A percentile compares a stretch with the other conserved stretches of the same genome.
Evolutionary conservation across 148 eudicot genomes (phyloP).

Genomic region (Nepenthes mirabilis): DNA sequence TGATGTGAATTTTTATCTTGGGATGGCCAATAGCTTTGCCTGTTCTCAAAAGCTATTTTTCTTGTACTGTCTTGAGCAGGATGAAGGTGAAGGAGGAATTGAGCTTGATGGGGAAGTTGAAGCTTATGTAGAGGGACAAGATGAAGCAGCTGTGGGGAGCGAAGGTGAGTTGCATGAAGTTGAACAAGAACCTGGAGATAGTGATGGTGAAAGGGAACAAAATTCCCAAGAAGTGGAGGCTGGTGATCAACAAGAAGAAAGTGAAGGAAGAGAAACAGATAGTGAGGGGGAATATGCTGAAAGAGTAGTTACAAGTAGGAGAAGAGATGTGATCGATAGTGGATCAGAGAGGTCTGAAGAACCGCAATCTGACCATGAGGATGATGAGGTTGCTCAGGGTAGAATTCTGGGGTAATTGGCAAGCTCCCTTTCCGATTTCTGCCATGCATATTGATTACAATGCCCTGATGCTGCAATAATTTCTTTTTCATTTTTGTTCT

Average conservation of each 20-base stretch:
- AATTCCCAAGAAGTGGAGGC: constrained; percentile 77
- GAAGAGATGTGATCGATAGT: constrained; percentile 68
- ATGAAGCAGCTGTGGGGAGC: constrained; percentile 64
- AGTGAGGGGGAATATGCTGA: constrained; percentile 75
- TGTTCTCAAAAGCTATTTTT: not conserved
- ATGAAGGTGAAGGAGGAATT: constrained; percentile 61
- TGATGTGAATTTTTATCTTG: too few species aligned
- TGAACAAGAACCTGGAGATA: constrained; percentile 53
- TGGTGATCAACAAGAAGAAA: constrained; percentile 74
- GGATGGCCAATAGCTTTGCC: not conserved
- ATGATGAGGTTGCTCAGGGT: constrained; percentile 85
- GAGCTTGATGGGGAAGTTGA: constrained; percentile 66
- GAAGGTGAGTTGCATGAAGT: constrained; percentile 63
- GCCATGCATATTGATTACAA: not conserved
- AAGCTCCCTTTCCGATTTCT: not conserved
- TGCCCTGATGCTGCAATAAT: not conserved
- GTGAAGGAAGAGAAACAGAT: constrained; percentile 64
- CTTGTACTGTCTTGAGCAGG: constrained; percentile 25
- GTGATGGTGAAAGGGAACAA: constrained; percentile 88
- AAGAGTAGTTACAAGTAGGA: constrained; percentile 67
- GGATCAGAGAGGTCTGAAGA: constrained; percentile 87
- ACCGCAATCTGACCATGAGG: constrained; percentile 71
- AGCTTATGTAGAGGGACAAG: constrained; percentile 63
- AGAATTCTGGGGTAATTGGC: constrained; percentile 52
- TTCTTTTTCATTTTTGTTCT: too few species aligned